A percentile compares a stretch with the other conserved stretches of the same genome.
These are phyloP conservation scores for Loxodes magnus DNA, from an alignment of 73 alveolate species.

Conservation along the genomic window DNA sequence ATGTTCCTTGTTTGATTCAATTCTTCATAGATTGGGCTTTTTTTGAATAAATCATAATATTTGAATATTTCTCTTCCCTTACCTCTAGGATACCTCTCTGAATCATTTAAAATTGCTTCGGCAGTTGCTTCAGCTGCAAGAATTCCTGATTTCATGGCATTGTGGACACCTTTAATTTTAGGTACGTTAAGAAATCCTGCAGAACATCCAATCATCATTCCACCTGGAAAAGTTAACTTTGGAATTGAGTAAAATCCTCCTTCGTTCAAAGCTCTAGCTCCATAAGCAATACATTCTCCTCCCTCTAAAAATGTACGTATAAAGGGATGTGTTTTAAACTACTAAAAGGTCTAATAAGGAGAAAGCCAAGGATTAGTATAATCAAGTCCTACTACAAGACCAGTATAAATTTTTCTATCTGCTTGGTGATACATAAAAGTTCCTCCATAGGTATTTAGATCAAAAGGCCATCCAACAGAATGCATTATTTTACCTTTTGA, in stretches of 20 bases:
- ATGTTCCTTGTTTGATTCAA: slow-evolving; percentile 14
- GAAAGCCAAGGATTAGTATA: slow-evolving; percentile 73
- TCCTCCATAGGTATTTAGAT: slow-evolving; percentile 76
- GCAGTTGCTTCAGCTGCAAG: slow-evolving; percentile 72
- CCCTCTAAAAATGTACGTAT: slow-evolving; percentile 38
- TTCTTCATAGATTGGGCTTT: slow-evolving; percentile 39
- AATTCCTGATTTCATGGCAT: slow-evolving; percentile 86
- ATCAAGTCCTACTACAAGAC: slow-evolving; percentile 87
- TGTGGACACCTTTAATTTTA: slow-evolving; percentile 86
- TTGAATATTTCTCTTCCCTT: slow-evolving; percentile 34
- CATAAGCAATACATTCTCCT: slow-evolving; percentile 86
- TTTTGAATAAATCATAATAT: slow-evolving; percentile 13
- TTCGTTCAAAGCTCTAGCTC: slow-evolving; percentile 86
- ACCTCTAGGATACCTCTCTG: no score
- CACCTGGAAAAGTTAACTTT: slow-evolving; percentile 89
- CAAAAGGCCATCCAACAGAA: slow-evolving; percentile 91
- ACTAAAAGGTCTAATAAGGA: slow-evolving; percentile 47
- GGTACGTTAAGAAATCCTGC: slow-evolving; percentile 92
- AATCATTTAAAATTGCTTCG: slow-evolving; percentile 20
- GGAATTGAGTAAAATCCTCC: slow-evolving; percentile 93
- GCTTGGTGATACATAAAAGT: slow-evolving; percentile 75
- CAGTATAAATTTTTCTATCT: slow-evolving; percentile 40
- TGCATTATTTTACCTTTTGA: slow-evolving; percentile 76
- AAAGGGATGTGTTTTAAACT: slow-evolving; percentile 65
- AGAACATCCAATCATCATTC: slow-evolving; percentile 83